These are phyloP conservation scores for Pyrenochaeta sp. DNA, from an alignment of 2,329 filamentous ascomycete species.

Conservation along the genomic window DNA sequence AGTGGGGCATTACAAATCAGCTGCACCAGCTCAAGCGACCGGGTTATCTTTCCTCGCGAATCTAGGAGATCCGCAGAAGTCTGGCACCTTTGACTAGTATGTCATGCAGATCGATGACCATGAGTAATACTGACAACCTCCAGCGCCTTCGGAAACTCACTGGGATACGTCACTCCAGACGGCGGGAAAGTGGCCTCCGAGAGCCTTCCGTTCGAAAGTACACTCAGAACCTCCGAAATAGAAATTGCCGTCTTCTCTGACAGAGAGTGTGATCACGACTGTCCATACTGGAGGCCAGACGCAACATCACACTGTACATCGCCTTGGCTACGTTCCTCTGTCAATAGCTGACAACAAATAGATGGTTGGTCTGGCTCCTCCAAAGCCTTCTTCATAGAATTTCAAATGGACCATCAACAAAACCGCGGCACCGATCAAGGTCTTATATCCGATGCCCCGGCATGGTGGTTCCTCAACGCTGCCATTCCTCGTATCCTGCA, in stretches of 20 bases:
- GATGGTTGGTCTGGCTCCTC: slow-evolving; percentile 75
- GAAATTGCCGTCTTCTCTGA: slow-evolving; percentile 49
- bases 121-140: slow-evolving; percentile 10
- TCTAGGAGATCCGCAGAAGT: slow-evolving; percentile 61
- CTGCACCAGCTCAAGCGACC: slow-evolving; percentile 51
- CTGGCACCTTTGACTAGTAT: slow-evolving; percentile 63
- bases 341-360: slow-evolving; percentile 37
- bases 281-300: slow-evolving; percentile 59
- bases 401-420: slow-evolving; percentile 67
- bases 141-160: slow-evolving; percentile 64
- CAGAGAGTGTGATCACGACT: slow-evolving; percentile 56
- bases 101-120: background rate
- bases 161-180: slow-evolving; percentile 62
- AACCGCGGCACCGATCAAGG: slow-evolving; percentile 43
- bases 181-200: slow-evolving; percentile 57
- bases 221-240: slow-evolving; percentile 41
- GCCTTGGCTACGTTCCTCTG: background rate
- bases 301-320: slow-evolving; percentile 60
- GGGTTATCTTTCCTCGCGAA: slow-evolving; percentile 69
- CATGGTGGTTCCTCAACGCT: slow-evolving; percentile 79
- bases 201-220: slow-evolving; percentile 61
- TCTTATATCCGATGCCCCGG: slow-evolving; percentile 71
- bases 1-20: slow-evolving; percentile 59
- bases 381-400: slow-evolving; percentile 78
- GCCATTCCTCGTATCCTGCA: slow-evolving; percentile 75